Evolutionary conservation across 257 asterid species (phyloP).

Genomic region (Oldenlandia corymbosa): DNA sequence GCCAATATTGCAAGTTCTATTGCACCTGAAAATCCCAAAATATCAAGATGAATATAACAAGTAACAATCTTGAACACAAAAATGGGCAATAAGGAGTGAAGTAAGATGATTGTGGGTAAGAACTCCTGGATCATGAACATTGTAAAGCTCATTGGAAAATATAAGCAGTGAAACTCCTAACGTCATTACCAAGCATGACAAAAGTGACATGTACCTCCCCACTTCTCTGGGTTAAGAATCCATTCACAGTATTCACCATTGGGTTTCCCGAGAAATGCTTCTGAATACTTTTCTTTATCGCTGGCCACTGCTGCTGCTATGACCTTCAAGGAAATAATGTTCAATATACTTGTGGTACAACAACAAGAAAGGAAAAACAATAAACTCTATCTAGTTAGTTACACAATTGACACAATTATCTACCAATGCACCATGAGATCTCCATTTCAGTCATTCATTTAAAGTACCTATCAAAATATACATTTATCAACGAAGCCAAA

Average conservation of each 20-base stretch:
- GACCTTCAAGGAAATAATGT: constrained; percentile 45
- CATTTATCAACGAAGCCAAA: no score
- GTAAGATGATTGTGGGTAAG: not conserved
- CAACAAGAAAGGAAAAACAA: constrained; percentile 6
- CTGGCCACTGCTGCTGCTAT: constrained; percentile 91
- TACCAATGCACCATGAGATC: not conserved
- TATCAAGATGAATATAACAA: constrained; percentile 13
- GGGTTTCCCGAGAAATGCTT: constrained; percentile 80
- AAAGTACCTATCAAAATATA: not conserved
- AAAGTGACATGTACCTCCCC: constrained; percentile 69
- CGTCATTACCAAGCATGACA: not conserved
- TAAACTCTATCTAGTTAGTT: not conserved
- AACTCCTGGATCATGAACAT: constrained; percentile 1
- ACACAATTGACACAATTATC: not conserved
- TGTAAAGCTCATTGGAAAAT: not conserved
- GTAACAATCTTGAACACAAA: constrained; percentile 6
- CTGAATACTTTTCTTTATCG: constrained; percentile 68
- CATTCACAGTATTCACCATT: constrained; percentile 82
- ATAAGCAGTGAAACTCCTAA: not conserved
- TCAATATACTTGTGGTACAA: constrained; percentile 1
- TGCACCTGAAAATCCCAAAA: constrained; percentile 51
- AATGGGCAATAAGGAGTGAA: not conserved
- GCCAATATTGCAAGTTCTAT: constrained; percentile 89
- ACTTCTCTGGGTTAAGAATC: constrained; percentile 91
- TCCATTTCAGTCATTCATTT: not conserved